Evolutionary conservation across 1,139 yeast species (phyloP).

Genomic region (Geotrichum aggregatum): DNA sequence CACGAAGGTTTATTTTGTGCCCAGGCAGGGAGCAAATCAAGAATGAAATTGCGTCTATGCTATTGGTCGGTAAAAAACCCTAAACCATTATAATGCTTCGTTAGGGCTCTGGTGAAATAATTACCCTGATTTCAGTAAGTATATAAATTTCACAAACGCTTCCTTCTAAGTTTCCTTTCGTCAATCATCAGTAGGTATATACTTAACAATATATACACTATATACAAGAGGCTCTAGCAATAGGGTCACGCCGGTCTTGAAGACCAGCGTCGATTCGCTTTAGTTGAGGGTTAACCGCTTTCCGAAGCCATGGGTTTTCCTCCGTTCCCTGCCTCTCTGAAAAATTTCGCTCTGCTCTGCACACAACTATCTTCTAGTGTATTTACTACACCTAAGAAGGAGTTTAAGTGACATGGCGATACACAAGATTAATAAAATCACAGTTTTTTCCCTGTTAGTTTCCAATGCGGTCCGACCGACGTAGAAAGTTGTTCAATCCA

Average conservation of each 20-base stretch:
- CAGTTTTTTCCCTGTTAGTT: slow-evolving; percentile 12
- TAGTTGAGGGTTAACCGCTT: slow-evolving; percentile 17
- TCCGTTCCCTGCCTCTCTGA: slow-evolving; percentile 21
- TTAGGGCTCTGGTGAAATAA: background rate
- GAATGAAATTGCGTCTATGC: slow-evolving; percentile 3
- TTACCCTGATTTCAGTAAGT: background rate
- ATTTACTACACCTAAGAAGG: background rate
- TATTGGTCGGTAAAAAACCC: slow-evolving; percentile 3
- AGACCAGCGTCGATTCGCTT: slow-evolving; percentile 14
- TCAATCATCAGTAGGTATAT: slow-evolving; percentile 20
- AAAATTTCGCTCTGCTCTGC: slow-evolving; percentile 13
- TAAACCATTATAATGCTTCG: background rate
- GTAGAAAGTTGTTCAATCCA: slow-evolving; percentile 13
- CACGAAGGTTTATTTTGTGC: background rate
- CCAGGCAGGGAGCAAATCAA: background rate
- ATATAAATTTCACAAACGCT: background rate
- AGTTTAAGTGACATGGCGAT: slow-evolving; percentile 10
- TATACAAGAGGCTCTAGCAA: slow-evolving; percentile 15
- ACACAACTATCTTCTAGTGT: slow-evolving; percentile 13
- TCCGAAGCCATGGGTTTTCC: slow-evolving; percentile 9
- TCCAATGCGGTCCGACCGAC: slow-evolving; percentile 17
- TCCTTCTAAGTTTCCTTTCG: slow-evolving; percentile 5
- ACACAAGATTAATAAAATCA: background rate
- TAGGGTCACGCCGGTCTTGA: slow-evolving; percentile 12
- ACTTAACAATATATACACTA: slow-evolving; percentile 16